Evolutionary conservation across 2,329 filamentous ascomycete species (phyloP), one percentile per base, ranked within the genome.

Genomic region (Xylariaceae sp.): DNA sequence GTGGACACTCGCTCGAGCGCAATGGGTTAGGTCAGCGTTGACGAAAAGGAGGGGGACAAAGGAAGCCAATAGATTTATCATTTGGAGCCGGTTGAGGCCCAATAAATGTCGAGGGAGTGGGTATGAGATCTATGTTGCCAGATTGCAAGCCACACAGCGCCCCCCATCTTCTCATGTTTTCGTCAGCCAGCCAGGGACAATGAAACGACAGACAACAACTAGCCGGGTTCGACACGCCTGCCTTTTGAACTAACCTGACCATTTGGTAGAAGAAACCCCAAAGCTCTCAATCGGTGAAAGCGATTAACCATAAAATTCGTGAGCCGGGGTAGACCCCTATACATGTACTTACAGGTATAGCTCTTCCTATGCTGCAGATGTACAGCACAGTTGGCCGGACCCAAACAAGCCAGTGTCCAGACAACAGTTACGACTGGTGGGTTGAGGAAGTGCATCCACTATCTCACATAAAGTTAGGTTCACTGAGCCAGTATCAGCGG

Each of bases 401-500:
- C 31, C 24, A 28, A 44, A 39, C 37, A 16, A 36, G 47, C 34
- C 28, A 46, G n/a, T 36, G 34, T 53, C n/a, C n/a, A n/a, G n/a
- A n/a, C n/a, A 53, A 45, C 34, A 51, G 46, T n/a, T 21, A 43
- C 37, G 49, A 45, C 49, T 58, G 60, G 60, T 58, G 53, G 57
- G n/a, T 17, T 34, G 47, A 55, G 58, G 51, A 58, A 62, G 61
- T 50, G 60, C 63, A 49, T 51, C 53, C 62, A 60, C 58, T 53
- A 58, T 52, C 57, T 46, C 50, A 61, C 61, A 63, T 58, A 55
- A 49, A 54, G 44, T 41, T 58, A 58, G 50, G 39, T 44, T 58
- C 50, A 53, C 53, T 56, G 57, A 62, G 45, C 67, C 65, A 68
- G 59, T 68, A 37, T 64, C 63, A 58, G 61, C 57, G 66, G 66